Conservation (phyloP, 2,329 filamentous ascomycete genomes). For the Geosmithia flava region DNA sequence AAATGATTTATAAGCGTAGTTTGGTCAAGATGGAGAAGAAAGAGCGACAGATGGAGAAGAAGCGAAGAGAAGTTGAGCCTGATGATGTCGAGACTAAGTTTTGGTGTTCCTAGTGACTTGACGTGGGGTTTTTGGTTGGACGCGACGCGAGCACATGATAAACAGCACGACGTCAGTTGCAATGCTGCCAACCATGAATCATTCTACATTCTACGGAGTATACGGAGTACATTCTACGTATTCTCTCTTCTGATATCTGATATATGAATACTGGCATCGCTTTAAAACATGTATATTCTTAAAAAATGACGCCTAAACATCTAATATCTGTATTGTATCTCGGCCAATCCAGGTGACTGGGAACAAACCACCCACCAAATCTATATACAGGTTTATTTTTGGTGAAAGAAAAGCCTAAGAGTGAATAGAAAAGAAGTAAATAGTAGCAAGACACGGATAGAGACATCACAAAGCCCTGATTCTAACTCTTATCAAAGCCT, state of each 20-base stretch:
- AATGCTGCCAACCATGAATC: too few relatives aligned
- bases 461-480: not conserved
- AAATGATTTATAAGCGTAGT: too few relatives aligned
- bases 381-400: not conserved
- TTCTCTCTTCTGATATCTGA: too few relatives aligned
- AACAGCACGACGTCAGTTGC: not conserved
- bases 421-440: not conserved
- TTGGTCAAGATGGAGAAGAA: not conserved
- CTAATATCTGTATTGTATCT: not conserved
- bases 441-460: too few relatives aligned
- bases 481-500: slow-evolving; percentile 2
- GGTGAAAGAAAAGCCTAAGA: not conserved
- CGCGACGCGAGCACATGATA: not conserved
- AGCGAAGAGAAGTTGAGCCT: not conserved
- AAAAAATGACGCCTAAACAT: not conserved
- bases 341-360: not conserved
- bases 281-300: not conserved
- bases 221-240: too few relatives aligned
- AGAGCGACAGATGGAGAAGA: not conserved
- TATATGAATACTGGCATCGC: too few relatives aligned
- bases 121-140: not conserved
- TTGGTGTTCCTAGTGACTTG: not conserved
- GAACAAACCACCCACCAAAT: not conserved
- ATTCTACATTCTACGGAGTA: too few relatives aligned
- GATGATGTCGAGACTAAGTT: not conserved